These are phyloP conservation scores for Alternaria conjuncta DNA, from an alignment of 2,329 filamentous ascomycete species.

Conservation along the genomic window DNA sequence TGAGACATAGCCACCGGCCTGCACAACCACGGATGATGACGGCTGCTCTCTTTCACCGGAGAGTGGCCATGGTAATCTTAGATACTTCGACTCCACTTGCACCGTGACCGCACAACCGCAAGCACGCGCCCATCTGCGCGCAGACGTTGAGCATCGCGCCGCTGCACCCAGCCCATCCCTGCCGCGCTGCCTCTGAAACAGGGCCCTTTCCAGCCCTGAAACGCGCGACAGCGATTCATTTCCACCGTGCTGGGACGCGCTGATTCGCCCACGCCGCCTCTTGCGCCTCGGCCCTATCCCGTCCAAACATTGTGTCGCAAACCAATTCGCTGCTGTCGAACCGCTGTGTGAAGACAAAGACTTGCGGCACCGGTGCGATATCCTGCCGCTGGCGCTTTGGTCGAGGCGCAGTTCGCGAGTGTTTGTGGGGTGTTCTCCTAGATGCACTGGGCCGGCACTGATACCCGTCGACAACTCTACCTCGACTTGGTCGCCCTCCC, in stretches of 20 bases:
- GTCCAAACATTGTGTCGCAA: slow-evolving; percentile 15
- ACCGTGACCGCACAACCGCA: not conserved
- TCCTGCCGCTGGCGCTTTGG: slow-evolving; percentile 5
- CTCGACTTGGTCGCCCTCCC: slow-evolving; percentile 7
- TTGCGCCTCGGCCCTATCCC: slow-evolving; percentile 12
- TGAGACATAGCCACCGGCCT: slow-evolving; percentile 6
- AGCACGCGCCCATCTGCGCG: slow-evolving; percentile 10
- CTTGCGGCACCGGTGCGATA: slow-evolving; percentile 1
- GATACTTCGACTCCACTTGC: not conserved
- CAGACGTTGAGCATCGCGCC: not conserved
- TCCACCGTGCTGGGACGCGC: slow-evolving; percentile 19
- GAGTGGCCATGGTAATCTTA: not conserved
- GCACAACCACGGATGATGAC: not conserved
- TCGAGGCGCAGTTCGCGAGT: not conserved
- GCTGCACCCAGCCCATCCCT: slow-evolving; percentile 11
- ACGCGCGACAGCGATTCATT: slow-evolving; percentile 39
- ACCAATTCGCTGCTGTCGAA: slow-evolving; percentile 30
- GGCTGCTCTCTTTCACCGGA: not conserved
- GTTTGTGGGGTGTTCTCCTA: not conserved
- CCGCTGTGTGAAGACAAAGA: slow-evolving; percentile 20
- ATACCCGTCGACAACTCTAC: not conserved
- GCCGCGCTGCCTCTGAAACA: slow-evolving; percentile 36
- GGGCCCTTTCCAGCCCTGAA: slow-evolving; percentile 38
- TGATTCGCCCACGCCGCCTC: slow-evolving; percentile 33
- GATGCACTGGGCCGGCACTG: not conserved